These are phyloP conservation scores for Exophiala lecanii-corni DNA, from an alignment of 2,329 filamentous ascomycete species.

Conservation along the genomic window DNA sequence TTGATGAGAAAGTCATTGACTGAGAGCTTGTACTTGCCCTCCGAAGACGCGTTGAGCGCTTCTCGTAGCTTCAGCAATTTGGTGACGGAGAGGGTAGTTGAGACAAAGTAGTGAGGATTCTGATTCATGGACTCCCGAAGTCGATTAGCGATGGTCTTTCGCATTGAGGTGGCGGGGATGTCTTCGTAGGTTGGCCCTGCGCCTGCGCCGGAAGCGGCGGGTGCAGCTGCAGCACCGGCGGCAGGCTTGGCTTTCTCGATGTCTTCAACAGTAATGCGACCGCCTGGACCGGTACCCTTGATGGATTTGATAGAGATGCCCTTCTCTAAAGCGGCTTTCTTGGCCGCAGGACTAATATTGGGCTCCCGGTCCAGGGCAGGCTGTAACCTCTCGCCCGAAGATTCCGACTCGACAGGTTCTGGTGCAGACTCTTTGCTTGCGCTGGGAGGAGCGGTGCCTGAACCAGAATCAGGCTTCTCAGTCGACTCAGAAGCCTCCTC, in stretches of 20 bases:
- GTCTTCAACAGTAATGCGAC: constrained; percentile 86
- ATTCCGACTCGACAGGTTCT: constrained; percentile 64
- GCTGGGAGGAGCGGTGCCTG: constrained; percentile 55
- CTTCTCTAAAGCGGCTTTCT: constrained; percentile 79
- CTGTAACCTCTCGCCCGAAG: constrained; percentile 66
- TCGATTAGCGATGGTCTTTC: constrained; percentile 92
- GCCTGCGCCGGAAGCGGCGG: constrained; percentile 45
- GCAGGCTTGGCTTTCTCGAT: constrained; percentile 76
- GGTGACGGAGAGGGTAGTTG: constrained; percentile 78
- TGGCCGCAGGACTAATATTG: constrained; percentile 66
- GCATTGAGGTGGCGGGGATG: constrained; percentile 81
- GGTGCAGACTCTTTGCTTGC: constrained; percentile 48
- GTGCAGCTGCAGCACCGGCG: constrained; percentile 41
- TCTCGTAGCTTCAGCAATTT: constrained; percentile 96
- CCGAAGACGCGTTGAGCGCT: constrained; percentile 80
- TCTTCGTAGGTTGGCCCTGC: constrained; percentile 73
- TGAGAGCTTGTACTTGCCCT: constrained; percentile 98
- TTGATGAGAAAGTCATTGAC: constrained; percentile 99
- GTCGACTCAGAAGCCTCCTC: constrained; percentile 58
- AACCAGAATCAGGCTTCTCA: constrained; percentile 55
- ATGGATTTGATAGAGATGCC: constrained; percentile 70
- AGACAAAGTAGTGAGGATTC: constrained; percentile 98
- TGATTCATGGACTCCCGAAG: constrained; percentile 83
- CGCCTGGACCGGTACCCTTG: constrained; percentile 82
- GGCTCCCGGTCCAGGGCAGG: constrained; percentile 78